Base-by-base conservation (phyloP, 345 rosid genomes). In the Gossypium sturtianum region DNA sequence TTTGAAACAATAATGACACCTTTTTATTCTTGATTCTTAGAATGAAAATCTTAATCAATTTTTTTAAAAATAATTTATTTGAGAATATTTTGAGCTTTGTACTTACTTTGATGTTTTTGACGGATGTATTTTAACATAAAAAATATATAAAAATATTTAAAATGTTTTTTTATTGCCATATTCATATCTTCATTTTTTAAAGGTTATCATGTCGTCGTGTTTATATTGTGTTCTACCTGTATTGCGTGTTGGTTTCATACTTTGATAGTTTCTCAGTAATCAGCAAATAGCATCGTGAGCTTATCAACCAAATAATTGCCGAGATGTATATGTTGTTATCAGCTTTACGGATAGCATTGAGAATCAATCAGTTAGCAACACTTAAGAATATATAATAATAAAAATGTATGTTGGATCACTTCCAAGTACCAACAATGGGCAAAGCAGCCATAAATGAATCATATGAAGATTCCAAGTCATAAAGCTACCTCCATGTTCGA, bases 401-500 rank as follows among this genome's bases (percentile, higher is more conserved):
- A 23, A 0, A 58, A 5, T 22, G 13, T 48, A 25, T 25, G 51
- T 27, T 23, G 23, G 44, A 48, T 49, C 22, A 15, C 44, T 51
- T 70, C 84, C 84, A 91, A 77, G 85, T 71, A 72, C 97, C 91
- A 56, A 91, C 88, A 69, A 73, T 90, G 44, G 97, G 99, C 86
- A 93, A 82, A 76, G 98, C 99, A 16, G 97, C 94, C 99, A 95
- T 90, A 66, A 93, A 95, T 9, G 97, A 93, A 80, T 91, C 93
- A 79, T 93, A 93, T 0, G 98, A 90, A 1, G 98, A 91, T 82
- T 95, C 97, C 23, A 95, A 88, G 62, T 93, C 97, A 48, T 88
- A 97, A 49, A 93, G 97, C 61, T 95, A 93, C 97, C 61, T 96
- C 97, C 98, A 91, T 91, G 89, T 91, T 93, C 0, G 93, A 83